Evolutionary conservation across 805 yeast genomes (phyloP).

Genomic region (Zygoascus biomembranicola): DNA sequence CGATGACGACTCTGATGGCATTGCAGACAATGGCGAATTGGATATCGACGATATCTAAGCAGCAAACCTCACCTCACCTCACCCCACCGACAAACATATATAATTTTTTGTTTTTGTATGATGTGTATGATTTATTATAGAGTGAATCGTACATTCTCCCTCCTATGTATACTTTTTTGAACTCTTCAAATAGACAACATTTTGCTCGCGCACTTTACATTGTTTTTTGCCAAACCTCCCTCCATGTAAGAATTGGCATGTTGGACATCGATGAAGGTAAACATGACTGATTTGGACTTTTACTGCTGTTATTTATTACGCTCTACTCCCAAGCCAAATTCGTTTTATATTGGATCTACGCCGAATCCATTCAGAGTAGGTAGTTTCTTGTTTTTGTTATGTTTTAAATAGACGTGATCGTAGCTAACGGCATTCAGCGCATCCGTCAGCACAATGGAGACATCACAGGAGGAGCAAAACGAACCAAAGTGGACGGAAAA

Average conservation of each 20-base stretch:
- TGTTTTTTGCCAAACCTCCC: too few species aligned
- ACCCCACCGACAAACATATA: background rate
- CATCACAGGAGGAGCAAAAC: conserved; percentile 51
- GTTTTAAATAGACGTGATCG: background rate
- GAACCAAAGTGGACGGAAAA: conserved; percentile 47
- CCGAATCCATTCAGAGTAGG: conserved; percentile 55
- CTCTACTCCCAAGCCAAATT: conserved; percentile 46
- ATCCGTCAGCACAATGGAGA: conserved; percentile 76
- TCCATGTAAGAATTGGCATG: too few species aligned
- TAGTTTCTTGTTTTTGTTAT: background rate
- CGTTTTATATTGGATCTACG: conserved; percentile 75
- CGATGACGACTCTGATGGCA: conserved; percentile 60
- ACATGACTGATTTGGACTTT: conserved; percentile 24
- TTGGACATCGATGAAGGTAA: too few species aligned
- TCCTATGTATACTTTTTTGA: background rate
- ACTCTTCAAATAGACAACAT: too few species aligned
- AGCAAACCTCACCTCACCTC: background rate
- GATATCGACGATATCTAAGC: conserved; percentile 90
- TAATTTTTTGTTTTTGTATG: background rate
- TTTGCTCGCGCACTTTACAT: too few species aligned
- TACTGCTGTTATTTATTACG: conserved; percentile 68
- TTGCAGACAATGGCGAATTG: conserved; percentile 42
- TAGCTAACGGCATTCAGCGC: conserved; percentile 30
- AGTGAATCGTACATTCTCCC: background rate
- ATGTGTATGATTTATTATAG: background rate